Percentiles rank a stretch among this genome's conserved stretches.
Evolutionary conservation across 352 stramenopile species (phyloP).

Genomic region (Discostella stelligera): DNA sequence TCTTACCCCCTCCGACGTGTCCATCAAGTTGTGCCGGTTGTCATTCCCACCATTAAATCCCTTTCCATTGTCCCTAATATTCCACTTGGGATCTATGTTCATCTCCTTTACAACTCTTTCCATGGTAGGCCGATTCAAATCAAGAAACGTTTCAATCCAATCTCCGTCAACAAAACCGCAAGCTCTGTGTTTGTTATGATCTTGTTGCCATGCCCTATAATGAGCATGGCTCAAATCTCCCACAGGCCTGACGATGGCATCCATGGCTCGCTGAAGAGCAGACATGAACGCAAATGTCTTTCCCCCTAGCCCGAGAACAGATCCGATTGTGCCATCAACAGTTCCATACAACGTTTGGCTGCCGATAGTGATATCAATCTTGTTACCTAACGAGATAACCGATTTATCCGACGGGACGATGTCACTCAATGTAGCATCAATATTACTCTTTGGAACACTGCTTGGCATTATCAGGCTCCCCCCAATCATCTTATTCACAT

Average conservation of each 20-base stretch:
- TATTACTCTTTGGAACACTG: slow-evolving; percentile 12
- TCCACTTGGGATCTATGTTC: slow-evolving; percentile 85
- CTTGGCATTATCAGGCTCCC: slow-evolving; percentile 91
- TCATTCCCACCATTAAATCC: slow-evolving; percentile 22
- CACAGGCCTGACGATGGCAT: slow-evolving; percentile 88
- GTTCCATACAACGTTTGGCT: slow-evolving; percentile 91
- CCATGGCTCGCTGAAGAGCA: slow-evolving; percentile 88
- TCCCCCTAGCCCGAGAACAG: slow-evolving; percentile 89
- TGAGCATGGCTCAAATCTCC: slow-evolving; percentile 91
- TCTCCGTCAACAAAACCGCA: slow-evolving; percentile 95
- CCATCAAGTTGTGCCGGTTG: slow-evolving; percentile 37
- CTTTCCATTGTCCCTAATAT: slow-evolving; percentile 49
- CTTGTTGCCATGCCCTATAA: slow-evolving; percentile 91
- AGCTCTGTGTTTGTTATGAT: slow-evolving; percentile 84
- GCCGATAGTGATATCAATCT: slow-evolving; percentile 59
- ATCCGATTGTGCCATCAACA: slow-evolving; percentile 94
- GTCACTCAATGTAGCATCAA: slow-evolving; percentile 5
- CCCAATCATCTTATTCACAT: slow-evolving; percentile 93
- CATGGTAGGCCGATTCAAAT: slow-evolving; percentile 89
- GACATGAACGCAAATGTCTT: slow-evolving; percentile 89
- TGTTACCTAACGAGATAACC: slow-evolving; percentile 16
- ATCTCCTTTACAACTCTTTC: slow-evolving; percentile 88
- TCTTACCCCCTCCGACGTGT: slow-evolving; percentile 23
- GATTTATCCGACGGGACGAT: slow-evolving; percentile 23
- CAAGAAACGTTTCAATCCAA: slow-evolving; percentile 92